Evolutionary conservation across 257 asterid species (phyloP).

Genomic region (Solanum sitiens): DNA sequence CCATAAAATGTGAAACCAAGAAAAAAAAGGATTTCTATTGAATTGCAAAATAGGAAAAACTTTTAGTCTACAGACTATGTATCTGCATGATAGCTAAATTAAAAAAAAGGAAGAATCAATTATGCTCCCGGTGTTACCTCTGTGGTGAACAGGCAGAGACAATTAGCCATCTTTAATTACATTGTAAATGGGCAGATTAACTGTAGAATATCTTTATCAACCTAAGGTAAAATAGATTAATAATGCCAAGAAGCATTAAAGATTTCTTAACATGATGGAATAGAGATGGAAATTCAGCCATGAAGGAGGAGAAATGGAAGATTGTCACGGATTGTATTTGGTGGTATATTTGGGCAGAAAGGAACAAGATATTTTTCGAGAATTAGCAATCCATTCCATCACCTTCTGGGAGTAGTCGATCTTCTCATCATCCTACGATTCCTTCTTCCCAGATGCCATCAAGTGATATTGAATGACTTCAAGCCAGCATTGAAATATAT

Average conservation of each 20-base stretch:
- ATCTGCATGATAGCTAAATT: slow-evolving; percentile 36
- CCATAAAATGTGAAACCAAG: neutral
- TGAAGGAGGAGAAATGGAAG: neutral
- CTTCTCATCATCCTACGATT: neutral
- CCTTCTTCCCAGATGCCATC: neutral
- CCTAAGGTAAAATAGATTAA: neutral
- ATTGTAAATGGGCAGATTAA: neutral
- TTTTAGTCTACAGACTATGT: neutral
- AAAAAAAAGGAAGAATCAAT: neutral
- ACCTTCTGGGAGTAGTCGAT: neutral
- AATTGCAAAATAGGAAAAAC: neutral
- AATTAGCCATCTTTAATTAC: neutral
- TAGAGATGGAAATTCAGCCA: neutral
- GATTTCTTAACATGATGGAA: neutral
- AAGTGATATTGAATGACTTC: neutral
- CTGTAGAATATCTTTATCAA: neutral
- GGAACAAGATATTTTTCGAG: neutral
- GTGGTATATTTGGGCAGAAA: neutral
- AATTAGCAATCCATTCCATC: neutral
- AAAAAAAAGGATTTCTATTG: neutral
- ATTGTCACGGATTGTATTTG: neutral
- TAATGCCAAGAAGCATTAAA: neutral
- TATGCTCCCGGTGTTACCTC: neutral
- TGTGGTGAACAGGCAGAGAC: neutral
- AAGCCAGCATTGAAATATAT: neutral